Conservation (phyloP, 139 green algal genomes). For the Tetratostichococcus sp. region DNA sequence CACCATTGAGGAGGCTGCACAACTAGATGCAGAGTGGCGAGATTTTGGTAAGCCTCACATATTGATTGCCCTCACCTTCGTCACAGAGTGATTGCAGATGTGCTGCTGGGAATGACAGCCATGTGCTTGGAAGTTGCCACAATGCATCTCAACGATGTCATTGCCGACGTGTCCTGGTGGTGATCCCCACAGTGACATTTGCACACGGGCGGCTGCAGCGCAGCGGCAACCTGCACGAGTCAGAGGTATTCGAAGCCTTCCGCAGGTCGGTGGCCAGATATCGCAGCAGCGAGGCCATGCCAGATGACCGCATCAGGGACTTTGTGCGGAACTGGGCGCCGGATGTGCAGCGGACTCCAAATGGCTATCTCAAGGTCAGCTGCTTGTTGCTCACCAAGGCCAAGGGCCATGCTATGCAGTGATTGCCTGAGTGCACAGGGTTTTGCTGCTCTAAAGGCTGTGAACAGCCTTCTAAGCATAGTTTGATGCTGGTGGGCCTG, state of each 20-base stretch:
- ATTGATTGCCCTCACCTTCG: too few species aligned
- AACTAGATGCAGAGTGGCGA: conserved; percentile 63
- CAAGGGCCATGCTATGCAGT: too few species aligned
- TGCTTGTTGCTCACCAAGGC: too few species aligned
- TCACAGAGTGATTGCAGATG: too few species aligned
- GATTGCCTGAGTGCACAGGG: too few species aligned
- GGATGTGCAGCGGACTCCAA: conserved; percentile 37
- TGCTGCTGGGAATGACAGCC: too few species aligned
- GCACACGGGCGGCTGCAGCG: conserved; percentile 46
- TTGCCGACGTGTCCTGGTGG: too few species aligned
- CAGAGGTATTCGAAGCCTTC: conserved; percentile 56
- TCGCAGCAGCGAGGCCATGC: conserved; percentile 35
- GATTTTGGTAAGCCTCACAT: conserved; percentile 58
- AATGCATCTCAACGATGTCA: too few species aligned
- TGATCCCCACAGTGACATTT: conserved; percentile 37
- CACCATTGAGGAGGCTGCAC: conserved; percentile 36
- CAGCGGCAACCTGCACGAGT: conserved; percentile 65
- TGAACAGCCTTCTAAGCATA: too few species aligned
- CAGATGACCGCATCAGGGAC: conserved; percentile 40
- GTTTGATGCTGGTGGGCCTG: neutral
- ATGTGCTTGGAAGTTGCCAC: too few species aligned
- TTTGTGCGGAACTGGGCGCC: conserved; percentile 66
- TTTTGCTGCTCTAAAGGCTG: too few species aligned
- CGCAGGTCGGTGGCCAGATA: conserved; percentile 28
- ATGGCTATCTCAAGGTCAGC: conserved; percentile 41